Evolutionary conservation across 2,329 filamentous ascomycete genomes (phyloP).

Genomic region (Zymoseptoria pseudotritici): DNA sequence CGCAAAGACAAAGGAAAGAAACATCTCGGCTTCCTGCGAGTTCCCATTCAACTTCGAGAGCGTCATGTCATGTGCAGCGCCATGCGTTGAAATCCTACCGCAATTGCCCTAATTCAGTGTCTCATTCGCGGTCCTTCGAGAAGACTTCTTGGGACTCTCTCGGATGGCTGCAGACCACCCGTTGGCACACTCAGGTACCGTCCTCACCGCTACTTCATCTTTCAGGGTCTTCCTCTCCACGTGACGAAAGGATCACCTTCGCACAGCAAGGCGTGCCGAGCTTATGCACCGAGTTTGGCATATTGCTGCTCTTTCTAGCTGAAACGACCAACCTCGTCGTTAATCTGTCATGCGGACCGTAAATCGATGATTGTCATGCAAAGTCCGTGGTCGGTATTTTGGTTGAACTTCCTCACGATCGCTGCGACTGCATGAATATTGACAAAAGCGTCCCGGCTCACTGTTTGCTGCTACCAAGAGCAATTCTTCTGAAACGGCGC

Average conservation of each 20-base stretch:
- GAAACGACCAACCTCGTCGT: background rate
- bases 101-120: constrained; percentile 14
- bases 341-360: background rate
- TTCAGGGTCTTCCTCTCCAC: background rate
- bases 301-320: background rate
- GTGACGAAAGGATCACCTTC: constrained; percentile 3
- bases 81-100: constrained; percentile 12
- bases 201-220: constrained; percentile 25
- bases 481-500: constrained; percentile 3
- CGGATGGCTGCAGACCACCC: constrained; percentile 22
- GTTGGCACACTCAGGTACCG: constrained; percentile 21
- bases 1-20: constrained; percentile 2
- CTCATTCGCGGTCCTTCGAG: constrained; percentile 24
- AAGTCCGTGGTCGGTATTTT: background rate
- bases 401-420: background rate
- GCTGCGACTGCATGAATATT: background rate
- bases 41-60: background rate
- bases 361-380: background rate
- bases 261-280: constrained; percentile 13
- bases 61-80: constrained; percentile 13
- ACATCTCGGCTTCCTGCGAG: background rate
- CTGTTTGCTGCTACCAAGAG: background rate
- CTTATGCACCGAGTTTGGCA: constrained; percentile 1
- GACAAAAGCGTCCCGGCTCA: background rate
- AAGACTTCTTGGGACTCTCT: constrained; percentile 18